Base-by-base conservation (phyloP, 768 basidiomycete genomes). In the Daedalea quercina region DNA sequence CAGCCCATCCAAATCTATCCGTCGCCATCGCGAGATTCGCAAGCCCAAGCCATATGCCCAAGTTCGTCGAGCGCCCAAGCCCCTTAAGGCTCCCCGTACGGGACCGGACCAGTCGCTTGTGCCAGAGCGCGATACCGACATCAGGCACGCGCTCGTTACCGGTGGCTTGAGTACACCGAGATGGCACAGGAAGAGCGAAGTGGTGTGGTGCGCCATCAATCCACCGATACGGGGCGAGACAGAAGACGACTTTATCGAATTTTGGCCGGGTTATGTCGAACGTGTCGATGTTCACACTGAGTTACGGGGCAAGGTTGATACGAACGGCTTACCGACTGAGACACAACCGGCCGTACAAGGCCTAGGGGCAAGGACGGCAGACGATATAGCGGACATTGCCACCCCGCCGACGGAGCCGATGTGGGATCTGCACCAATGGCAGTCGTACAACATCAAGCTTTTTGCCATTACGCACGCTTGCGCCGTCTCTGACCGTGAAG, bases 241-340 rank as follows among this genome's bases (percentile, higher is more conserved):
- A 17, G 43, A 49, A n/a, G 70, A 69, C 17, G 71, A 76, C 46
- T 60, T 59, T n/a, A 85, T 92, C 56, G 62, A 67, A 23, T 84
- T 80, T 60, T 92, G 90, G 90, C 89, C 89, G 1, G 87, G 78
- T 1, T 60, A 90, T 20, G 76, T 91, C 8, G 76, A 83, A 17
- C 79, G 84, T 52, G 64, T 75, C 15, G 75, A 42, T 44, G 2
- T 45, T 11, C 22, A 31, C 28, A 11, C 6, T 11, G 28, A 31
- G 28, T 11, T 31, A 11, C 28, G 28, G 11, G 28, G 53, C 6
- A 52, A 55, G 19, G 11, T 6, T 31, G n/a, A n/a, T n/a, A n/a
- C n/a, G n/a, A n/a, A 48, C 35, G n/a, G 55, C 11, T 4, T 28
- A 3, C 42, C 20, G 4, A 26, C n/a, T n/a, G n/a, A n/a, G n/a